phyloP scores from a whole-genome alignment of 257 asterid genomes.

The Ballota nigra region DNA sequence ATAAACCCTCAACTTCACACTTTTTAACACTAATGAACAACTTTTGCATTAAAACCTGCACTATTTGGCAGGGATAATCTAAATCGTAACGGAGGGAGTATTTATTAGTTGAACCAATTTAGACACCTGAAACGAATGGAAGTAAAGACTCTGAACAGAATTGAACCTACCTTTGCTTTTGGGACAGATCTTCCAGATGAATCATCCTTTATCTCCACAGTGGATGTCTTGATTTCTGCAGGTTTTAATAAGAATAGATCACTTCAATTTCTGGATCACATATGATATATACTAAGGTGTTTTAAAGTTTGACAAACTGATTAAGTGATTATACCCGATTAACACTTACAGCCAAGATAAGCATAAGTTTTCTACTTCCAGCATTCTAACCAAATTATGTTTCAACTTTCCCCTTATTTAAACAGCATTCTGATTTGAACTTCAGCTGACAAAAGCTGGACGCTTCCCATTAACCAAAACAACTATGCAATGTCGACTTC shows the following conservation, averaged over 20 bases:
- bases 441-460: neutral
- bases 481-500: neutral
- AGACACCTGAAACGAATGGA: neutral
- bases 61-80: too few species aligned
- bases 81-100: too few species aligned
- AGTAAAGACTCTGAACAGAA: neutral
- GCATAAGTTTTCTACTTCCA: too few species aligned
- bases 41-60: too few species aligned
- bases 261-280: slow-evolving; percentile 6
- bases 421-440: neutral
- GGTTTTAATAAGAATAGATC: slow-evolving; percentile 8
- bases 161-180: slow-evolving; percentile 67
- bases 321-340: neutral
- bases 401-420: neutral
- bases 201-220: slow-evolving; percentile 83
- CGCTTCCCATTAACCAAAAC: neutral
- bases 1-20: too few species aligned
- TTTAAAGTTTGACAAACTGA: neutral
- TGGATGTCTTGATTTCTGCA: slow-evolving; percentile 79
- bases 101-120: neutral
- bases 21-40: too few species aligned
- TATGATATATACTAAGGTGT: neutral
- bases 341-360: neutral
- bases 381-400: neutral
- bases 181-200: slow-evolving; percentile 73